Base-by-base conservation (phyloP, 2,329 filamentous ascomycete genomes). In the Xylariaceae sp. region DNA sequence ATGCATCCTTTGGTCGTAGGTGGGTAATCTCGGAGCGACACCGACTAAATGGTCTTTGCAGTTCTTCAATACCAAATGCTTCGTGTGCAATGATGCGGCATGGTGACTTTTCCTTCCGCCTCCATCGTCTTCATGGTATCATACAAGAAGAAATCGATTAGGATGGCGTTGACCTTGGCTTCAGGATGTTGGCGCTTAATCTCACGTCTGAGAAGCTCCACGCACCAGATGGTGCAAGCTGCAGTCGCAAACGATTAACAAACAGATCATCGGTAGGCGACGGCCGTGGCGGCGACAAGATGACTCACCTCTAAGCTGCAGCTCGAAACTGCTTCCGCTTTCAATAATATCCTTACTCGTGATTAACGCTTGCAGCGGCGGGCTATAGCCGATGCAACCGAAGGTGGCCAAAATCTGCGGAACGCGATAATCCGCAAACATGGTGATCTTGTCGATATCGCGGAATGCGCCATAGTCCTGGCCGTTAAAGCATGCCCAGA, bases 131-230 rank as follows among this genome's bases (percentile, higher is more conserved):
- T 99, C 76, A 94, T 92, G 15, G 88, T 86, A 75, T 99, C 94
- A 72, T 99, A 99, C 57, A 99, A 78, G 74, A 97, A 96, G 75
- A 97, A 99, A 74, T 99, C 94, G 64, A 99, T 94, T 68, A 99
- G 74, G 45, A 97, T 90, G 30, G 94, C 92, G 72, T 99, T 99
- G 67, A 88, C 75, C 55, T 83, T 79, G 0, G 86, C 81, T 8
- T 88, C 85, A 0, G 92, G 89, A 68, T 97, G 85, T 11, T 84
- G 74, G 51, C 80, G 82, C 58, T 87, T 70, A 54, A 99, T 97
- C 72, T 97, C 90, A 39, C 88, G 82, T 56, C 86, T 81, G 64
- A 99, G 88, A 64, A 97, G 77, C 73, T 99, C 94, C 1, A 97
- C 89, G 62, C 90, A 94, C 92, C 93, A 97, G 66, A 99, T 96